Evolutionary conservation across 371 early-diverging fungal species (phyloP).

Genomic region (Actinomortierella ambigua): DNA sequence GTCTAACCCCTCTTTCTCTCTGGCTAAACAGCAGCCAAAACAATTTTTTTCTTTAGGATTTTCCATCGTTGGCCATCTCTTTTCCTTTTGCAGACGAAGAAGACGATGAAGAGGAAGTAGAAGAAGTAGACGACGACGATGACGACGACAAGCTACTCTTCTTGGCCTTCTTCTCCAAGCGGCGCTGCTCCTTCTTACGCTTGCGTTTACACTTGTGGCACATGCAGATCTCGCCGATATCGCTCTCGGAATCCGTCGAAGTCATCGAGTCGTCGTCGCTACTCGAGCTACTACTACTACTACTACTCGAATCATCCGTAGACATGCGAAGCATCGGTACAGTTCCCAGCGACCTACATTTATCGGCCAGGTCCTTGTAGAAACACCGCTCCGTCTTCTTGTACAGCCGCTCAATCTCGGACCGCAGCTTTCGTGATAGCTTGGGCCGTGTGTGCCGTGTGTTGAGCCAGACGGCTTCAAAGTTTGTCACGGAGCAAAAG

Average conservation of each 20-base stretch:
- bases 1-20: no score
- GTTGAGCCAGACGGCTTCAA: constrained; percentile 75
- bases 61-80: no score
- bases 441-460: constrained; percentile 77
- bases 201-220: constrained; percentile 65
- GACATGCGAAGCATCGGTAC: constrained; percentile 65
- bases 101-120: no score
- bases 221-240: constrained; percentile 66
- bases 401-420: constrained; percentile 51
- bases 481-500: constrained; percentile 73
- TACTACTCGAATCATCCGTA: constrained; percentile 52
- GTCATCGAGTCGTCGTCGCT: constrained; percentile 43
- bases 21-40: no score
- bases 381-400: constrained; percentile 40
- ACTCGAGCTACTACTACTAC: constrained; percentile 44
- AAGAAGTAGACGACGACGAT: no score
- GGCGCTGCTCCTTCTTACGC: constrained; percentile 47
- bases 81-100: no score
- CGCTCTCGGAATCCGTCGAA: constrained; percentile 62
- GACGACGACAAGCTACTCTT: background rate
- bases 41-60: no score
- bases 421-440: constrained; percentile 59
- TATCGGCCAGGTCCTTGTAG: constrained; percentile 52
- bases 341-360: constrained; percentile 51
- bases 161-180: constrained; percentile 8